These are phyloP conservation scores for Thielaviopsis euricoi DNA, from an alignment of 2,329 filamentous ascomycete species.

Conservation along the genomic window DNA sequence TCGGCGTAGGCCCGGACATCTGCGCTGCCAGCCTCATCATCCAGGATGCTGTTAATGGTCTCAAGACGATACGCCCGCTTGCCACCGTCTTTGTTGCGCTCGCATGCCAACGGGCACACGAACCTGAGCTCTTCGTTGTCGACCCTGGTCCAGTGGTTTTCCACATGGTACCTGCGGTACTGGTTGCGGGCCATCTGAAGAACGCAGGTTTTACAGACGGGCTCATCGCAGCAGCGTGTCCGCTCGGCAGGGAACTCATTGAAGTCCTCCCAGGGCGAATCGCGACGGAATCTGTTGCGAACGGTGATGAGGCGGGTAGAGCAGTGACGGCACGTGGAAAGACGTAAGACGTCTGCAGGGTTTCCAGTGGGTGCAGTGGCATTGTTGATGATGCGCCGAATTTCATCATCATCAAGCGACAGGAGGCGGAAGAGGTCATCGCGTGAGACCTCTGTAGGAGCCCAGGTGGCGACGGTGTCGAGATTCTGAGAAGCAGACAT, in stretches of 20 bases:
- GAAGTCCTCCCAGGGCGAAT: not conserved
- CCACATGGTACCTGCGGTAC: not conserved
- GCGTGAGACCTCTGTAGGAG: too few relatives aligned
- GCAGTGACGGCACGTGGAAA: too few relatives aligned
- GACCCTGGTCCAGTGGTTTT: not conserved
- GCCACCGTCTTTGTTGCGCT: too few relatives aligned
- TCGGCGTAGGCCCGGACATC: not conserved
- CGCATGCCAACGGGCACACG: not conserved
- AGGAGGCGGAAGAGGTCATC: too few relatives aligned
- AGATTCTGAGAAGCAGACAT: too few relatives aligned
- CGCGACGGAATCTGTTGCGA: too few relatives aligned
- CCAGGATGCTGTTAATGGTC: not conserved
- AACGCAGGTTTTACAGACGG: not conserved
- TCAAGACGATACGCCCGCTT: not conserved
- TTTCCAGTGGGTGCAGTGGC: too few relatives aligned
- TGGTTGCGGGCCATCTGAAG: not conserved
- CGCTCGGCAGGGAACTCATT: not conserved
- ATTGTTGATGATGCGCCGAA: too few relatives aligned
- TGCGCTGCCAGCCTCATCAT: not conserved
- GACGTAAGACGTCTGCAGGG: too few relatives aligned
- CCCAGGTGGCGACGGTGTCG: too few relatives aligned
- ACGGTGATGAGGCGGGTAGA: too few relatives aligned
- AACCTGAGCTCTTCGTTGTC: not conserved
- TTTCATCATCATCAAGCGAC: too few relatives aligned
- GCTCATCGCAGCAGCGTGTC: not conserved